Conservation (phyloP, 192 early-diverging fungal species). For the Coemansia sp. region DNA sequence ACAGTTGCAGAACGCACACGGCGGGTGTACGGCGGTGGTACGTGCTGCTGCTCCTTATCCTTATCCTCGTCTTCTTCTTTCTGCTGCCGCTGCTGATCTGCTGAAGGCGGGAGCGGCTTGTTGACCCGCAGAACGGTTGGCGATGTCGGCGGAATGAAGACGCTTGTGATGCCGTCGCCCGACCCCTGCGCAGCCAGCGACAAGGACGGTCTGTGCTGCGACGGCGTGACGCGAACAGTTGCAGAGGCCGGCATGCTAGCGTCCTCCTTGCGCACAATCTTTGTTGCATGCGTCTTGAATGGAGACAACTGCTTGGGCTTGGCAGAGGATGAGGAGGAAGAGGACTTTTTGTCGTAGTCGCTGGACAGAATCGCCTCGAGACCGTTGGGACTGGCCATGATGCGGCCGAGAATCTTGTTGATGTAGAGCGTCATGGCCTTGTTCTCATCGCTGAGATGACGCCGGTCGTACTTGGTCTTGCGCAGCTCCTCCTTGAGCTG, state of each 20-base stretch:
- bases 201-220: conserved; percentile 13
- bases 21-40: conserved; percentile 30
- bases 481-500: conserved; percentile 50
- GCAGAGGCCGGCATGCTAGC: not conserved
- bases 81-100: not conserved
- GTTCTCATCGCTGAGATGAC: conserved; percentile 65
- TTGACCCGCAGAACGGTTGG: conserved; percentile 19
- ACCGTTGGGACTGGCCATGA: conserved; percentile 61
- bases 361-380: conserved; percentile 51
- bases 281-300: not conserved
- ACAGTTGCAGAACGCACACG: conserved; percentile 47
- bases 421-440: conserved; percentile 70
- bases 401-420: conserved; percentile 74
- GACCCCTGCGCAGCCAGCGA: conserved; percentile 29
- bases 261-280: conserved; percentile 20
- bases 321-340: not conserved
- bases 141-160: conserved; percentile 48
- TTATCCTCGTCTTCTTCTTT: not conserved
- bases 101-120: not conserved
- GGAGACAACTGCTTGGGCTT: conserved; percentile 8
- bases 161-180: conserved; percentile 53
- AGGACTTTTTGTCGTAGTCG: conserved; percentile 41
- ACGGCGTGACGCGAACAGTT: conserved; percentile 3
- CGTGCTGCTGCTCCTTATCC: conserved; percentile 1
- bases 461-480: conserved; percentile 61